phyloP scores from a whole-genome alignment of 305 asterid genomes.

The Fraxinus albicans region DNA sequence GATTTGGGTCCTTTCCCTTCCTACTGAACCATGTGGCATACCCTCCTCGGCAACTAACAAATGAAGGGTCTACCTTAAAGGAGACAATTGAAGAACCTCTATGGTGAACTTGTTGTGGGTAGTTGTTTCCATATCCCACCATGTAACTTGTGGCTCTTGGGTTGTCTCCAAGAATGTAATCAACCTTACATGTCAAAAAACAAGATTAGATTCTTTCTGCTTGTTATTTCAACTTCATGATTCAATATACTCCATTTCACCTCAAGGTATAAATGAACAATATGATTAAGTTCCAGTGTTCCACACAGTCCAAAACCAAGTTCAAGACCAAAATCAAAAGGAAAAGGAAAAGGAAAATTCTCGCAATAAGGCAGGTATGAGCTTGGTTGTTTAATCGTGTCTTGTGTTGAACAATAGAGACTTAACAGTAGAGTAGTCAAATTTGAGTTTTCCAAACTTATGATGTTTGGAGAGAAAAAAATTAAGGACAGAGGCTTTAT shows the following conservation, averaged over 20 bases:
- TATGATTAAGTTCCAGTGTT: background rate
- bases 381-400: background rate
- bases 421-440: background rate
- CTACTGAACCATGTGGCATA: constrained; percentile 90
- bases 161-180: constrained; percentile 94
- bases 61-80: constrained; percentile 60
- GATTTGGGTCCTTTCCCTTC: constrained; percentile 79
- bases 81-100: constrained; percentile 93
- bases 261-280: background rate
- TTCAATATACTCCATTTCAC: background rate
- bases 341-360: background rate
- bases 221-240: background rate
- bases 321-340: background rate
- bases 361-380: background rate
- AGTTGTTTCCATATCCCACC: constrained; percentile 97
- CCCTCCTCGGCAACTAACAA: constrained; percentile 91
- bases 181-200: constrained; percentile 49
- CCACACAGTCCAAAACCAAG: background rate
- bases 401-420: background rate
- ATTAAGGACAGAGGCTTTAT: background rate
- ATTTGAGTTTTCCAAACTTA: background rate
- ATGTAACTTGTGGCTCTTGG: constrained; percentile 98
- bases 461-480: background rate
- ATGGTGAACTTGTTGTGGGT: constrained; percentile 90
- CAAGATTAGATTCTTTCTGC: background rate